Evolutionary conservation across 306 rosid genomes (phyloP).

Genomic region (Malus sieversii): DNA sequence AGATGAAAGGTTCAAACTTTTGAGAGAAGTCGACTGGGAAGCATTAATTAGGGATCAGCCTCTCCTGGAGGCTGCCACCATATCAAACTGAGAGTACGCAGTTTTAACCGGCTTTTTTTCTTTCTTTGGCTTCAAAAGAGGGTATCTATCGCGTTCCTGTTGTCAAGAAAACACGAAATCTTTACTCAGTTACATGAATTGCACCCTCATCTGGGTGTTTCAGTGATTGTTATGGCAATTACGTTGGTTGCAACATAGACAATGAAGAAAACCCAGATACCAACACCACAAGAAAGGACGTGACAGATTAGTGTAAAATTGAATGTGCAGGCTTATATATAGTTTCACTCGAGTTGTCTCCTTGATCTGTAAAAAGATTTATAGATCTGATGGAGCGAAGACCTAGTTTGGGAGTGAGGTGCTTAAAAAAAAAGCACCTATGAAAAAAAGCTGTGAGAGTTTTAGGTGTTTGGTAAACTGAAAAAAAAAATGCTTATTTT

Average conservation of each 20-base stretch:
- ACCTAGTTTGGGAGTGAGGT: too few species aligned
- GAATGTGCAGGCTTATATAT: too few species aligned
- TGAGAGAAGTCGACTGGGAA: constrained; percentile 68
- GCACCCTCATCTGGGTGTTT: background rate
- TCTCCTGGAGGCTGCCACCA: constrained; percentile 33
- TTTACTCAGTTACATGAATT: background rate
- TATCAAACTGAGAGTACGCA: constrained; percentile 20
- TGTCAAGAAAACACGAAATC: background rate
- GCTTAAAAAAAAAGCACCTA: too few species aligned
- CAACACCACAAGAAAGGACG: too few species aligned
- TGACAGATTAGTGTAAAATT: too few species aligned
- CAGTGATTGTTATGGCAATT: background rate
- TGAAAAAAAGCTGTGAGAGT: too few species aligned
- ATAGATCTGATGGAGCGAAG: background rate
- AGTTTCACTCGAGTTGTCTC: too few species aligned
- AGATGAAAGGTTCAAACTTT: constrained; percentile 50
- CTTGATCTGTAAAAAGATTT: too few species aligned
- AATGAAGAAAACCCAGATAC: background rate
- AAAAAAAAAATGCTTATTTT: too few species aligned
- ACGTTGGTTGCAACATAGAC: background rate
- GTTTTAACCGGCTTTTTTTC: background rate
- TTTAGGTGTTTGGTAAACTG: too few species aligned
- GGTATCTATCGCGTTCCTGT: background rate
- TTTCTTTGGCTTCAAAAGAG: background rate
- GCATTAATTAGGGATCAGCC: constrained; percentile 41